Conservation (phyloP, 176 grass and related monocot species). For the Eragrostis nindensis region DNA sequence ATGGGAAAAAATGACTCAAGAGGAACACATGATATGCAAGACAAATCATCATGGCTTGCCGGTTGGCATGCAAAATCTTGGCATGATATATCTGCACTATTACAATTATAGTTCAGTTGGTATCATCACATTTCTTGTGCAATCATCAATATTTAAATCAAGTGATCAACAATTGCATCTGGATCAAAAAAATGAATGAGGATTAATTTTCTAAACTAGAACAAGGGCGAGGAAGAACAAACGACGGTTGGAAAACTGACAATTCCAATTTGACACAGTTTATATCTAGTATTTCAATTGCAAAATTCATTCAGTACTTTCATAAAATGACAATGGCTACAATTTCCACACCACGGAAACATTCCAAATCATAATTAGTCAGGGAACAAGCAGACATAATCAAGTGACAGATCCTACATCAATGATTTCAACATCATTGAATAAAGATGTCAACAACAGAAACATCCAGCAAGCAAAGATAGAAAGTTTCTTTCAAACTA, state of each 20-base stretch:
- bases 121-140: background rate
- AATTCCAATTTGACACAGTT: background rate
- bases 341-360: background rate
- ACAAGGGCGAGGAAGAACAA: too few relatives aligned
- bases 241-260: background rate
- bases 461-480: background rate
- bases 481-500: conserved; percentile 33
- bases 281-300: background rate
- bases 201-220: background rate
- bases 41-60: background rate
- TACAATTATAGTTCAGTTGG: conserved; percentile 1
- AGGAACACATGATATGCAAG: conserved; percentile 1
- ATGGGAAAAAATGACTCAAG: background rate
- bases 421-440: conserved; percentile 47
- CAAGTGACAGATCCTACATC: background rate
- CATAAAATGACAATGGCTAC: conserved; percentile 10
- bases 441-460: too few relatives aligned
- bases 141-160: conserved; percentile 7
- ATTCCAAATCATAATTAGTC: background rate
- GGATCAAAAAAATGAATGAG: background rate
- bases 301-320: background rate
- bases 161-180: background rate
- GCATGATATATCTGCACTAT: background rate
- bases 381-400: conserved; percentile 24
- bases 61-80: conserved; percentile 4